Evolutionary conservation across 257 asterid genomes (phyloP).

Genomic region (Fraxinus quadrangulata): DNA sequence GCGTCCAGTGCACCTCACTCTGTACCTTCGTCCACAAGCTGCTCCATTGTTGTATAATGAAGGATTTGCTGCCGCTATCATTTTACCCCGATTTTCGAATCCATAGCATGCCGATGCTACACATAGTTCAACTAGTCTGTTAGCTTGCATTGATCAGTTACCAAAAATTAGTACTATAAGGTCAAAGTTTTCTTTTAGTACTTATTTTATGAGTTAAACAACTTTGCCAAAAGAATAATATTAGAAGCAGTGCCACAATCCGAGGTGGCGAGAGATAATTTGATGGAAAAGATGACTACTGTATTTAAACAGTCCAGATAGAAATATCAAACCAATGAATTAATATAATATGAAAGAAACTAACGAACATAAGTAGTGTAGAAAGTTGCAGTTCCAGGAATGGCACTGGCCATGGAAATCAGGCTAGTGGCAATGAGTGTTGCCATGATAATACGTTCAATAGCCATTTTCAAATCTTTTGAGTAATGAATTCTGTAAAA

Average conservation of each 20-base stretch:
- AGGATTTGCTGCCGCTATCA: conserved; percentile 46
- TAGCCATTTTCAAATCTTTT: neutral
- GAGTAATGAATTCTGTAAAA: neutral
- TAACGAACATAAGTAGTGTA: conserved; percentile 16
- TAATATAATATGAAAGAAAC: neutral
- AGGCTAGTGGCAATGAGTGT: conserved; percentile 11
- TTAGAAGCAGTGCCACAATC: no score
- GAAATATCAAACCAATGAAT: neutral
- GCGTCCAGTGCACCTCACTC: conserved; percentile 41
- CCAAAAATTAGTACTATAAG: no score
- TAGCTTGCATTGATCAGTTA: neutral
- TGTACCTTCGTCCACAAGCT: conserved; percentile 43
- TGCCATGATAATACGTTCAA: neutral
- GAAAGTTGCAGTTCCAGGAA: conserved; percentile 7
- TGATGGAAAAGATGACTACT: no score
- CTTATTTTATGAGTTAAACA: no score
- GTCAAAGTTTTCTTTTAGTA: no score
- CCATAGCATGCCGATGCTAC: conserved; percentile 63
- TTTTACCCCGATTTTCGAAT: neutral
- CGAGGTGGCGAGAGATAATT: no score
- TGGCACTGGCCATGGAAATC: neutral
- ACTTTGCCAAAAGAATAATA: no score
- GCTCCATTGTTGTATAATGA: conserved; percentile 34
- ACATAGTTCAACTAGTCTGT: neutral
- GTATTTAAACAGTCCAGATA: no score